Conservation (phyloP, 805 yeast genomes). For the Komagataella ulmi region DNA sequence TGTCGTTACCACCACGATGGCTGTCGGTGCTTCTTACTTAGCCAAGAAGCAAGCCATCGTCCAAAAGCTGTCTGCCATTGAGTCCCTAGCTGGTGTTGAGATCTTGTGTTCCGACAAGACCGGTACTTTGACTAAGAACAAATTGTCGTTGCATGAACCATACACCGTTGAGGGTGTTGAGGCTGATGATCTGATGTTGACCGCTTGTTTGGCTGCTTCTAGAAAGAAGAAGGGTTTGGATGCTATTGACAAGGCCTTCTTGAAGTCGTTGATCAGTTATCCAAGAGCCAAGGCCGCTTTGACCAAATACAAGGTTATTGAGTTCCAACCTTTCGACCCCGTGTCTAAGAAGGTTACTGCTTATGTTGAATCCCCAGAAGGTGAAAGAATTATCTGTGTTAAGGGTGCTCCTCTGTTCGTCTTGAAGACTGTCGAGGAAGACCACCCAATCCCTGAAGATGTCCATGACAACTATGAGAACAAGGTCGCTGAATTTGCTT, state of each 20-base stretch:
- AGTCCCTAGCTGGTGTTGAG: slow-evolving; percentile 95
- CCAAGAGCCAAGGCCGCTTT: slow-evolving; percentile 90
- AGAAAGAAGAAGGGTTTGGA: slow-evolving; percentile 97
- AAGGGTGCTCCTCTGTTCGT: slow-evolving; percentile 98
- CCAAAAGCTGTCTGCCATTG: slow-evolving; percentile 92
- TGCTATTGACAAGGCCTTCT: slow-evolving; percentile 94
- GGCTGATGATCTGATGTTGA: slow-evolving; percentile 90
- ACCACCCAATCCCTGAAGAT: slow-evolving; percentile 92
- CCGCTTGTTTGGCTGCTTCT: slow-evolving; percentile 96
- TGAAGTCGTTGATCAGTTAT: slow-evolving; percentile 75
- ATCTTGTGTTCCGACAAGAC: slow-evolving; percentile 96
- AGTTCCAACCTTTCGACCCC: slow-evolving; percentile 97
- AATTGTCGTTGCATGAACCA: slow-evolving; percentile 91
- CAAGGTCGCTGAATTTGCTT: slow-evolving; percentile 95
- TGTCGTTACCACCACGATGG: slow-evolving; percentile 97
- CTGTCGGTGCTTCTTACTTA: slow-evolving; percentile 98
- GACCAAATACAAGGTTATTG: slow-evolving; percentile 86
- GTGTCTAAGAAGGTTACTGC: slow-evolving; percentile 95
- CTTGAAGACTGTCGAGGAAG: slow-evolving; percentile 92
- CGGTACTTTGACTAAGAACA: slow-evolving; percentile 96
- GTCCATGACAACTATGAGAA: slow-evolving; percentile 89
- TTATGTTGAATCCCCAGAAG: slow-evolving; percentile 89
- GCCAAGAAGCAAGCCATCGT: slow-evolving; percentile 97
- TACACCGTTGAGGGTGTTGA: slow-evolving; percentile 97
- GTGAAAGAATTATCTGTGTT: slow-evolving; percentile 90